A percentile compares a stretch with the other conserved stretches of the same genome.
Conservation (phyloP, 1,139 yeast genomes). For the Casaregolazyma lundiana region DNA sequence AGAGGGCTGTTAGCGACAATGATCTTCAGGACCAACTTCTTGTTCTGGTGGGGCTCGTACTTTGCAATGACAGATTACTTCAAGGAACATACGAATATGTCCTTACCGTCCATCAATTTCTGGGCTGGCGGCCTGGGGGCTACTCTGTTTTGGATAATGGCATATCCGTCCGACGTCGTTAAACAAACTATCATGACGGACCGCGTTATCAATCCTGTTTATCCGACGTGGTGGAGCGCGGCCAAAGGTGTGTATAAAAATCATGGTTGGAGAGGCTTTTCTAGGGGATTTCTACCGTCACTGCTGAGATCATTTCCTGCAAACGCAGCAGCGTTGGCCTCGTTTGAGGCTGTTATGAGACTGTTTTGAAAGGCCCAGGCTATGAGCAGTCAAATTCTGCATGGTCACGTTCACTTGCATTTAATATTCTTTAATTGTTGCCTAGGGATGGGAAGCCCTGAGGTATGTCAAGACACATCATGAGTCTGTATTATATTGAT, state of each 20-base stretch:
- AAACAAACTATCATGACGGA: constrained; percentile 87
- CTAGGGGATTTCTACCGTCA: constrained; percentile 75
- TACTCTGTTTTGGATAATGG: constrained; percentile 80
- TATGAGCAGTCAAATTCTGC: too few relatives aligned
- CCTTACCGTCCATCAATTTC: constrained; percentile 68
- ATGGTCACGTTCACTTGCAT: too few relatives aligned
- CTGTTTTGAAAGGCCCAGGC: constrained; percentile 30
- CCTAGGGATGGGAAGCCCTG: too few relatives aligned
- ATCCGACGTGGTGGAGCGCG: constrained; percentile 69
- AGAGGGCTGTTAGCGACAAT: constrained; percentile 81
- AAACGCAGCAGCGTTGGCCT: constrained; percentile 81
- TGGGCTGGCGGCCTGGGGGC: constrained; percentile 91
- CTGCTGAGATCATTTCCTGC: constrained; percentile 66
- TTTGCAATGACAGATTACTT: constrained; percentile 71
- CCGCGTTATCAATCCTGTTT: constrained; percentile 63
- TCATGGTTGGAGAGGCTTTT: constrained; percentile 66
- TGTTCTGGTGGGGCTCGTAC: constrained; percentile 94
- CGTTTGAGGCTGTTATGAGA: constrained; percentile 81
- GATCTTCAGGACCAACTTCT: constrained; percentile 80
- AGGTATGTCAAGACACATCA: too few relatives aligned
- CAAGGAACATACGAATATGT: constrained; percentile 56
- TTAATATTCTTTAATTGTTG: too few relatives aligned
- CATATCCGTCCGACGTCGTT: constrained; percentile 86
- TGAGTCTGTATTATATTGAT: too few relatives aligned
- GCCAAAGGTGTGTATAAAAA: constrained; percentile 56